Evolutionary conservation across 768 basidiomycete species (phyloP).

Genomic region (Pleurotus eryngii): DNA sequence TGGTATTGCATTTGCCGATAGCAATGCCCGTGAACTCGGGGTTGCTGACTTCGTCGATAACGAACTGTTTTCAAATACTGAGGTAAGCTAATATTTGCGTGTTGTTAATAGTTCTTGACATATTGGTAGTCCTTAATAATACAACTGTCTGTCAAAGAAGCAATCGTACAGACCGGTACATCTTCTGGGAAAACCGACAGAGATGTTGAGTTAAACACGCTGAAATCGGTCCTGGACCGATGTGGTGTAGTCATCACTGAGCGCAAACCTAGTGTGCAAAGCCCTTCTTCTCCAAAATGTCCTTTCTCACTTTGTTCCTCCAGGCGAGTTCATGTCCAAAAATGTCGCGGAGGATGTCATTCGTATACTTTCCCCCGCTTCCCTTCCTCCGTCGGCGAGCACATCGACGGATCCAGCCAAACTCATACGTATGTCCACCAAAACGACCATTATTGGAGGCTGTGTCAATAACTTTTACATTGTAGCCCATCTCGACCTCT

Average conservation of each 20-base stretch:
- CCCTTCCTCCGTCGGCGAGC: conserved; percentile 29
- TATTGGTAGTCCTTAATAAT: conserved; percentile 79
- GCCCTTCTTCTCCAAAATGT: not conserved
- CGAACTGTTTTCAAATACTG: conserved; percentile 92
- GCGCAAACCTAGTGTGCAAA: conserved; percentile 62
- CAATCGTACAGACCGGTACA: conserved; percentile 77
- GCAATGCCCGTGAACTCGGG: conserved; percentile 79
- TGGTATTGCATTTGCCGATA: conserved; percentile 91
- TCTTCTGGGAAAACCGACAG: conserved; percentile 68
- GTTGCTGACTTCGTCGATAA: conserved; percentile 92
- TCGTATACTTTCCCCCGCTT: conserved; percentile 55
- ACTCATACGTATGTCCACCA: conserved; percentile 48
- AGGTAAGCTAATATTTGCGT: conserved; percentile 45
- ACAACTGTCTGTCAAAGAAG: conserved; percentile 97
- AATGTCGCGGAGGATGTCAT: conserved; percentile 80
- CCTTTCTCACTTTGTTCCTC: not conserved
- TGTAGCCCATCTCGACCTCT: conserved; percentile 76
- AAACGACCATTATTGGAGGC: not conserved
- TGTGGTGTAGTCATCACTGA: conserved; percentile 91
- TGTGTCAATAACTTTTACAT: not conserved
- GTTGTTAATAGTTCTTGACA: conserved; percentile 8
- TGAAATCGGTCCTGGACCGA: conserved; percentile 82
- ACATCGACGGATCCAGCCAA: conserved; percentile 48
- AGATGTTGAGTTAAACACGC: conserved; percentile 85
- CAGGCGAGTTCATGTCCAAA: conserved; percentile 83